These are phyloP conservation scores for Cubamyces sp. DNA, from an alignment of 768 basidiomycete species.

Conservation along the genomic window DNA sequence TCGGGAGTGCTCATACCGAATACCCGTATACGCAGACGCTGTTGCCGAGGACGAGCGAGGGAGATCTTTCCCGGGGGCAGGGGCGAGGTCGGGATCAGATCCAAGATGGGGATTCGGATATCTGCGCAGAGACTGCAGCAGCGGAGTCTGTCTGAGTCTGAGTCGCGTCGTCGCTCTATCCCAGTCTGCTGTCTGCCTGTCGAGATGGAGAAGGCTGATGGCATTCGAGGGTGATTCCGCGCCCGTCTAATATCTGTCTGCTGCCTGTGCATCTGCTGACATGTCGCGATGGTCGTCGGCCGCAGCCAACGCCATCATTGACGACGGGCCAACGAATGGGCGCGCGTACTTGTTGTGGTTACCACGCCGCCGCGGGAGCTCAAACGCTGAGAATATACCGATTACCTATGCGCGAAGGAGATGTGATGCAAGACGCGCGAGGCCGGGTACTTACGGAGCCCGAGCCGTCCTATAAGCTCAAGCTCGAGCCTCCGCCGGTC, in stretches of 20 bases:
- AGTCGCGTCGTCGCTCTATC: too few relatives aligned
- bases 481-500: too few relatives aligned
- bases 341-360: neutral
- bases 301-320: neutral
- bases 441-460: too few relatives aligned
- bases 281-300: neutral
- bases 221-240: neutral
- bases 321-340: neutral
- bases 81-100: neutral
- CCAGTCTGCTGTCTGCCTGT: neutral
- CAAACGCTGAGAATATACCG: too few relatives aligned
- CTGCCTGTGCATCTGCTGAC: neutral
- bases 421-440: too few relatives aligned
- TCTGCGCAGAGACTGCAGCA: too few relatives aligned
- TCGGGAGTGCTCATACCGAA: neutral
- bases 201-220: neutral
- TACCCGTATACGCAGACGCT: neutral
- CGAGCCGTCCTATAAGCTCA: too few relatives aligned
- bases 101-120: neutral
- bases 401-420: too few relatives aligned
- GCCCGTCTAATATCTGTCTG: neutral
- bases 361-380: too few relatives aligned
- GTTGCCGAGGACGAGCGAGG: neutral
- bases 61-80: neutral
- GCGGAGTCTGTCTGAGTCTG: too few relatives aligned